Evolutionary conservation across 768 basidiomycete genomes (phyloP).

Genomic region (Tylopilus sp.): DNA sequence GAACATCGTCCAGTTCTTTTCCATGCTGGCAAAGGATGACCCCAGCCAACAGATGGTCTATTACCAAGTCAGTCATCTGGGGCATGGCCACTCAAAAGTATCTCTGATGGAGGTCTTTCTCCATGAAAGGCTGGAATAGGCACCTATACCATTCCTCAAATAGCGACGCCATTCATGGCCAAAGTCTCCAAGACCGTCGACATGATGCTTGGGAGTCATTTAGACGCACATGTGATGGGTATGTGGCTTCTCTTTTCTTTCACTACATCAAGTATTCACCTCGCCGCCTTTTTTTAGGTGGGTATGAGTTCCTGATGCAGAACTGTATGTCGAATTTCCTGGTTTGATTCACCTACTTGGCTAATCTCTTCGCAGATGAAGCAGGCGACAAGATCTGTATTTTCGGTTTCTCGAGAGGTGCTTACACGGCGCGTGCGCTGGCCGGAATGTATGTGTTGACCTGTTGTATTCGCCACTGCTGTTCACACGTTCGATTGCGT

Average conservation of each 20-base stretch:
- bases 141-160: constrained; percentile 62
- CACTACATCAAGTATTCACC: not conserved
- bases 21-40: constrained; percentile 68
- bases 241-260: constrained; percentile 7
- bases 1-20: constrained; percentile 66
- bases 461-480: not conserved
- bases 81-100: not conserved
- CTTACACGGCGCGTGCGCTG: constrained; percentile 65
- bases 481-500: not conserved
- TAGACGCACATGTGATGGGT: constrained; percentile 73
- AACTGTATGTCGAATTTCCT: constrained; percentile 44
- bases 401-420: constrained; percentile 79
- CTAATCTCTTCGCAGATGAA: constrained; percentile 44
- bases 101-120: not conserved
- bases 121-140: constrained; percentile 63
- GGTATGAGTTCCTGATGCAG: constrained; percentile 78
- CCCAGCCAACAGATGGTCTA: constrained; percentile 62
- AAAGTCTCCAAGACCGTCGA: constrained; percentile 55
- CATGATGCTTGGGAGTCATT: constrained; percentile 56
- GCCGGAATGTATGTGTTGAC: constrained; percentile 60
- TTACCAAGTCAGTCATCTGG: constrained; percentile 51
- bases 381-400: constrained; percentile 75
- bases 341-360: constrained; percentile 16
- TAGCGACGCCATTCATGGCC: constrained; percentile 55
- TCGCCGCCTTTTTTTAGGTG: constrained; percentile 40